A percentile compares a stretch with the other conserved stretches of the same genome.
phyloP scores from a whole-genome alignment of 306 rosid genomes.

The Ormosia semicastrata region DNA sequence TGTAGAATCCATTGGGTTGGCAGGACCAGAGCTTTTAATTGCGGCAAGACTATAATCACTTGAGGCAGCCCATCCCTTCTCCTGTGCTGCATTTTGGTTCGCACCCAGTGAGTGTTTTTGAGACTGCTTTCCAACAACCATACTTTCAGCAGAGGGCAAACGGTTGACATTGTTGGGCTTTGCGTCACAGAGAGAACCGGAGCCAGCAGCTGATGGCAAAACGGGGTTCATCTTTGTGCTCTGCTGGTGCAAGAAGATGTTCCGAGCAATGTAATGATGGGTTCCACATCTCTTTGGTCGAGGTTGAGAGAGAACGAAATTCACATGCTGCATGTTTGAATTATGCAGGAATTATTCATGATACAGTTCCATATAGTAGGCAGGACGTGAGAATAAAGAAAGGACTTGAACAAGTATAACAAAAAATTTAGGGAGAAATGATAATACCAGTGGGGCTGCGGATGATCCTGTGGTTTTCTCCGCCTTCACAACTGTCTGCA shows the following conservation, averaged over 20 bases:
- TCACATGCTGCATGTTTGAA: slow-evolving; percentile 45
- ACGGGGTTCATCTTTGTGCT: slow-evolving; percentile 34
- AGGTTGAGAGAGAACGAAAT: slow-evolving; percentile 39
- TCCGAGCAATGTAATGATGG: slow-evolving; percentile 67
- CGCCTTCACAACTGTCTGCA: slow-evolving; percentile 33
- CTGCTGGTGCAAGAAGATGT: slow-evolving; percentile 58
- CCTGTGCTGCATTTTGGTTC: slow-evolving; percentile 26
- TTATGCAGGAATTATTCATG: slow-evolving; percentile 6
- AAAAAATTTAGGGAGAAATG: not conserved
- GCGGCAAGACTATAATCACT: slow-evolving; percentile 27
- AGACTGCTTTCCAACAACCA: slow-evolving; percentile 31
- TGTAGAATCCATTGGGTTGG: slow-evolving; percentile 34
- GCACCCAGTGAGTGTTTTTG: slow-evolving; percentile 30
- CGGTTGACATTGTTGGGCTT: slow-evolving; percentile 31
- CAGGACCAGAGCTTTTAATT: slow-evolving; percentile 31
- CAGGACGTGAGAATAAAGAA: not conserved
- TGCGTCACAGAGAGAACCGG: slow-evolving; percentile 43
- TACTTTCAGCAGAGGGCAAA: slow-evolving; percentile 35
- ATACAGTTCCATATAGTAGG: not conserved
- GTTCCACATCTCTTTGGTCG: slow-evolving; percentile 59
- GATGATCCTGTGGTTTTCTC: slow-evolving; percentile 32
- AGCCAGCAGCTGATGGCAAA: slow-evolving; percentile 34
- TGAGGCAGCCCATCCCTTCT: slow-evolving; percentile 32
- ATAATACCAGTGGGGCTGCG: slow-evolving; percentile 40
- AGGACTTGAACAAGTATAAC: not conserved